Evolutionary conservation across 2,329 filamentous ascomycete genomes (phyloP), one percentile per base, ranked within the genome.

Genomic region (Fusarium sororula): DNA sequence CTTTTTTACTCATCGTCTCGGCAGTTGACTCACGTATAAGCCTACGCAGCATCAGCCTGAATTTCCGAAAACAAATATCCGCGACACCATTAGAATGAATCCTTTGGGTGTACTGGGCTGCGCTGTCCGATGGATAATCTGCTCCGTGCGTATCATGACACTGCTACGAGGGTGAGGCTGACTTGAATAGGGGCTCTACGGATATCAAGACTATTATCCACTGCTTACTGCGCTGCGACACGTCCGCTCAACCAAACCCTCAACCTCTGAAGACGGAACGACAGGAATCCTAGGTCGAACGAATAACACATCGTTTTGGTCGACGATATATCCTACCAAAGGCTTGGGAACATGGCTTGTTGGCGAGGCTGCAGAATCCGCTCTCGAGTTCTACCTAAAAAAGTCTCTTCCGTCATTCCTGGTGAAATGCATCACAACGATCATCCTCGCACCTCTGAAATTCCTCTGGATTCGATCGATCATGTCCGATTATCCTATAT

Each of bases 401-500:
- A 48, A 8, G 2, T 3, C 3, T 14, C 5, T 58, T 0, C 22
- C 48, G 1, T 0, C 17, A 2, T 50, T 22, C 26, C 22, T 41
- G 1, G 3, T 5, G 12, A 39, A 32, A n/a, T 58, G 12, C 18
- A 3, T 24, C 9, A 26, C 22, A 10, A 24, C 28, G 1, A n/a
- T 30, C 1, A 4, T 35, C 3, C n/a, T 22, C 20, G 15, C 42
- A 3, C 64, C 64, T 7, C 9, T 66, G 0, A 39, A 35, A 3
- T 32, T 66, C 3, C 4, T 66, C 4, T 66, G 64, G 64, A 24
- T 66, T 3, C 61, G 35, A 14, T 39, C 64, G 13, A 18, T 38
- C 6, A n/a, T 57, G 15, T 58, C 28, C n/a, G 22, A 44, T 0
- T 3, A 3, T 1, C 2, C 37, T 0, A 8, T 5, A 2, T 15